phyloP scores from a whole-genome alignment of 192 early-diverging fungal species.

The Chytriomyces sp. region DNA sequence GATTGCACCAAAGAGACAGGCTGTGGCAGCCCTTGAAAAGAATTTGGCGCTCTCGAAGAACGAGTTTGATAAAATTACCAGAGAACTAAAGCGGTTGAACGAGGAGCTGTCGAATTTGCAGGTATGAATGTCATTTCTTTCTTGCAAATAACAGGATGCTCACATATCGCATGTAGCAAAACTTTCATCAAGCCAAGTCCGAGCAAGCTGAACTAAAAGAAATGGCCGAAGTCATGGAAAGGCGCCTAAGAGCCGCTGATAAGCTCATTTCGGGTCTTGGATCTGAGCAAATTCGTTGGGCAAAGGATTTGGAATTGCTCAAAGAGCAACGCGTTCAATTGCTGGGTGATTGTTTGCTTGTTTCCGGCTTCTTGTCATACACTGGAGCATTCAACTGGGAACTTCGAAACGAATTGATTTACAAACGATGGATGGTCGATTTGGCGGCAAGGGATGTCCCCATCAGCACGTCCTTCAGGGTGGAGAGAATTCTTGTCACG shows the following conservation, averaged over 20 bases:
- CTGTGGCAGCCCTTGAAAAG: slow-evolving; percentile 62
- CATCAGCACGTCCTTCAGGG: slow-evolving; percentile 52
- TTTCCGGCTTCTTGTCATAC: slow-evolving; percentile 66
- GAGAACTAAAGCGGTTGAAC: slow-evolving; percentile 59
- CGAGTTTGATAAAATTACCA: slow-evolving; percentile 66
- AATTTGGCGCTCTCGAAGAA: slow-evolving; percentile 63
- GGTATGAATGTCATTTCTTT: background rate
- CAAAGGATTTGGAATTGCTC: slow-evolving; percentile 56
- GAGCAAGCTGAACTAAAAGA: slow-evolving; percentile 67
- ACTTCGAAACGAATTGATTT: slow-evolving; percentile 62
- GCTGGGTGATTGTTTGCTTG: slow-evolving; percentile 63
- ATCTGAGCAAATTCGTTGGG: slow-evolving; percentile 66
- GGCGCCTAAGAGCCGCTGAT: slow-evolving; percentile 64
- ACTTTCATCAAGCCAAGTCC: slow-evolving; percentile 65
- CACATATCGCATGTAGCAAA: slow-evolving; percentile 12
- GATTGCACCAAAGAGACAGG: slow-evolving; percentile 63
- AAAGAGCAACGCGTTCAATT: slow-evolving; percentile 64
- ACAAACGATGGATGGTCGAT: slow-evolving; percentile 63
- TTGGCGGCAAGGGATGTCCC: slow-evolving; percentile 49
- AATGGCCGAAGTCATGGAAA: slow-evolving; percentile 69
- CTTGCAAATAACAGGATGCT: background rate
- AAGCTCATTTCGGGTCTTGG: slow-evolving; percentile 67
- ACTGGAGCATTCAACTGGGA: slow-evolving; percentile 71
- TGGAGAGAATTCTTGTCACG: slow-evolving; percentile 59
- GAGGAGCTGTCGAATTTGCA: slow-evolving; percentile 58